Conservation (phyloP, 2,329 filamentous ascomycete genomes). For the Sporothrix protearum region DNA sequence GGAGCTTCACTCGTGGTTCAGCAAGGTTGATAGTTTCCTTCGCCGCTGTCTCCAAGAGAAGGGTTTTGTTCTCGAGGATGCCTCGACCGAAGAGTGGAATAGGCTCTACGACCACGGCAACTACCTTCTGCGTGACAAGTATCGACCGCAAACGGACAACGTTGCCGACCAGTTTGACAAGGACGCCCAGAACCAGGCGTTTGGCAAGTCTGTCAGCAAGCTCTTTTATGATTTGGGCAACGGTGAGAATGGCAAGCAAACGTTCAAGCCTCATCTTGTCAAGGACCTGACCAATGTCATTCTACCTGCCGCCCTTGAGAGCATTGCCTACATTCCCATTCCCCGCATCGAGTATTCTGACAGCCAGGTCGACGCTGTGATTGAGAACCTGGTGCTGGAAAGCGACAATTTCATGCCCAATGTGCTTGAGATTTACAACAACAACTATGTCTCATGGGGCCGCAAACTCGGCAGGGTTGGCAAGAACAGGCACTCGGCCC, state of each 20-base stretch:
- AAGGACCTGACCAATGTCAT: constrained; percentile 88
- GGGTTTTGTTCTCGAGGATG: constrained; percentile 83
- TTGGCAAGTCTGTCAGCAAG: constrained; percentile 71
- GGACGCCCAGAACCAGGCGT: constrained; percentile 80
- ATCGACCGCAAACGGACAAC: constrained; percentile 78
- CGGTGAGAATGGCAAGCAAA: constrained; percentile 75
- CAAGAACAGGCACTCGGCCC: constrained; percentile 74
- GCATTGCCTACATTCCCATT: constrained; percentile 83
- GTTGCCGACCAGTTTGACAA: constrained; percentile 84
- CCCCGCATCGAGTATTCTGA: constrained; percentile 93
- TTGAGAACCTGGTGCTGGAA: constrained; percentile 94
- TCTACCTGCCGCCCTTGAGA: constrained; percentile 76
- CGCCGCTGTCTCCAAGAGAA: constrained; percentile 82
- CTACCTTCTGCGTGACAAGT: constrained; percentile 83
- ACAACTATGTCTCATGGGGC: constrained; percentile 94
- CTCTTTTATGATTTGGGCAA: constrained; percentile 85
- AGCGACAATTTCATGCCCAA: constrained; percentile 97
- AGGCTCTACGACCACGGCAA: constrained; percentile 78
- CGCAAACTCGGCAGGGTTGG: constrained; percentile 85
- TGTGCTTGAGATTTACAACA: constrained; percentile 77
- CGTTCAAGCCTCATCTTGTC: constrained; percentile 88
- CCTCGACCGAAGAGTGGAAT: constrained; percentile 77
- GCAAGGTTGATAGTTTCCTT: constrained; percentile 69
- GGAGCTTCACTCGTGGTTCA: constrained; percentile 89
- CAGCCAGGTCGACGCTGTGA: constrained; percentile 74